Evolutionary conservation across 2,329 filamentous ascomycete genomes (phyloP), one percentile per base, ranked within the genome.

Genomic region (Aureobasidium sp.): DNA sequence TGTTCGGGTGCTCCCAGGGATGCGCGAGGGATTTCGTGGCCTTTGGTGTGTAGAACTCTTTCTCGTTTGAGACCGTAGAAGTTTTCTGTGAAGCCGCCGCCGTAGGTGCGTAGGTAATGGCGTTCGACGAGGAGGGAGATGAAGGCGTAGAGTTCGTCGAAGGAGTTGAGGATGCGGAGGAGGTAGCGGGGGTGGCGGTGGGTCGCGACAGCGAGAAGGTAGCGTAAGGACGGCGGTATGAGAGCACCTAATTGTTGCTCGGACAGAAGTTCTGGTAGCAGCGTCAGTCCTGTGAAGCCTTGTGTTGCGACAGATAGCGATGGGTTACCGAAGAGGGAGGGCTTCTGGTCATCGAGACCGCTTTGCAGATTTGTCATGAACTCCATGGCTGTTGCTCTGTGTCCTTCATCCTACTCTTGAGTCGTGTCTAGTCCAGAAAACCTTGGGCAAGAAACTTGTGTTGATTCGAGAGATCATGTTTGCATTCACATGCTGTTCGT

Each of bases 31-130:
- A 96, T 83, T 76, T 96, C 91, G 68, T 89, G 88, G 71, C 83
- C 81, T 66, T 80, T 81, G 47, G 88, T 84, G 6, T 79, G 77
- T 41, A 96, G 79, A 21, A 91, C 89, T 66, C 88, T 87, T 75
- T 97, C 94, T 68, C 94, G 89, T 78, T 97, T 97, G 53, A 99
- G 82, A 53, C 90, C 91, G 75, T 99, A 99, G 79, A 99, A 99
- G 79, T 97, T 90, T 79, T 99, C 94, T 62, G 93, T 97, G 74
- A 99, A 99, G 68, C 90, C 88, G 67, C 92, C 94, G 71, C 89
- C 90, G 69, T 95, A 91, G 57, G 88, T 92, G 67, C 82, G 84
- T 41, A 99, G 85, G 76, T 96, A 99, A 78, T 99, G 90, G 57
- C 91, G 89, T 82, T 99, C 94, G 61, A 99, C 85, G 39, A 91